Percentiles rank a stretch among this genome's conserved stretches.
phyloP scores from a whole-genome alignment of 2,329 filamentous ascomycete genomes.

The Epichloe hybrida region DNA sequence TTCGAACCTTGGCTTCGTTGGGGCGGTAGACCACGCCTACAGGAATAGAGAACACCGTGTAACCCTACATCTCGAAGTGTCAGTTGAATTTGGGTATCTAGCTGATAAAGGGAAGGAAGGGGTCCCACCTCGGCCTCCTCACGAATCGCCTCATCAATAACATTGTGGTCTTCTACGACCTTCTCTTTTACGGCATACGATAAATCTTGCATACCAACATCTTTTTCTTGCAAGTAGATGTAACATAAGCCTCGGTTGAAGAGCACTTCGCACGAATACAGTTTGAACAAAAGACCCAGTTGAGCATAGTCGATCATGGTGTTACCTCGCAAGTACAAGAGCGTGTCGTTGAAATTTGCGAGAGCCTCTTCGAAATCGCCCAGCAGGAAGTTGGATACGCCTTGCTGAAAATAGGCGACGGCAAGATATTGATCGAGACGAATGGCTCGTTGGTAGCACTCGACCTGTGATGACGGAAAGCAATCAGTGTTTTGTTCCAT shows the following conservation, averaged over 20 bases:
- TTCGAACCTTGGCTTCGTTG: slow-evolving; percentile 96
- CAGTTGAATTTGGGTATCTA: not conserved
- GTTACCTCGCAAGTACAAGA: slow-evolving; percentile 88
- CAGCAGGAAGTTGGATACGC: slow-evolving; percentile 92
- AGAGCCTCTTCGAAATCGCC: slow-evolving; percentile 95
- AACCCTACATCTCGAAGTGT: slow-evolving; percentile 48
- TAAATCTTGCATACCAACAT: slow-evolving; percentile 82
- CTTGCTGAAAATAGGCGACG: slow-evolving; percentile 96
- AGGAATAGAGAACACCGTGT: slow-evolving; percentile 96
- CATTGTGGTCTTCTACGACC: slow-evolving; percentile 88
- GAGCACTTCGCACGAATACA: slow-evolving; percentile 93
- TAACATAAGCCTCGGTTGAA: slow-evolving; percentile 97
- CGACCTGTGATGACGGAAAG: slow-evolving; percentile 45
- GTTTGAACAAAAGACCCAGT: slow-evolving; percentile 83
- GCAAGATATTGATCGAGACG: slow-evolving; percentile 88
- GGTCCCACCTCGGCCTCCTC: slow-evolving; percentile 73
- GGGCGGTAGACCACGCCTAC: slow-evolving; percentile 91
- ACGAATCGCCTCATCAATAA: slow-evolving; percentile 91
- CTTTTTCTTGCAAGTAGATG: slow-evolving; percentile 87
- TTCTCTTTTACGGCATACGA: slow-evolving; percentile 89
- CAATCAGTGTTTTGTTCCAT: not conserved
- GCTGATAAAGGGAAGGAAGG: not conserved
- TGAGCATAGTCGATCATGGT: slow-evolving; percentile 97
- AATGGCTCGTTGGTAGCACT: slow-evolving; percentile 87
- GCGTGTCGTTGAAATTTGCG: slow-evolving; percentile 96